Evolutionary conservation across 139 green algal genomes (phyloP).

Genomic region (Volvox africanus): DNA sequence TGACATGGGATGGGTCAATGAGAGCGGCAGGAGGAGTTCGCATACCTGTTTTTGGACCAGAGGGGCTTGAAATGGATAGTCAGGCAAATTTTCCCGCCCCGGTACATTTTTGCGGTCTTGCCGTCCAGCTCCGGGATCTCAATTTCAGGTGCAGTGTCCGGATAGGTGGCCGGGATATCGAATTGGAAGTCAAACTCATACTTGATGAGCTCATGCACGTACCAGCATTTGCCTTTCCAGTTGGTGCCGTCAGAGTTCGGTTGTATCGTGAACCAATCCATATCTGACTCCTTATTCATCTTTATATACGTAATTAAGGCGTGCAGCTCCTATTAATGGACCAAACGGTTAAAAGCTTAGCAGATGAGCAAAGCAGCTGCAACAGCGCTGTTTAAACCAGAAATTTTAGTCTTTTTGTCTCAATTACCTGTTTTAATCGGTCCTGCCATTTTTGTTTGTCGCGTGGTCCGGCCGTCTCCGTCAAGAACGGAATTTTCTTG

Average conservation of each 20-base stretch:
- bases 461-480: conserved; percentile 70
- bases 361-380: not conserved
- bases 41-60: conserved; percentile 90
- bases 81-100: conserved; percentile 96
- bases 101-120: conserved; percentile 98
- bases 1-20: no score
- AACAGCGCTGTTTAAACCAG: not conserved
- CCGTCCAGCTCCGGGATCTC: conserved; percentile 96
- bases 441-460: conserved; percentile 72
- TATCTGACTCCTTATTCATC: conserved; percentile 94
- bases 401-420: not conserved
- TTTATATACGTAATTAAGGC: conserved; percentile 97
- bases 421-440: conserved; percentile 65
- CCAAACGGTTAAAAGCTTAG: no score
- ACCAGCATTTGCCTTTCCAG: conserved; percentile 93
- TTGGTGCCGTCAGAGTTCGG: conserved; percentile 85
- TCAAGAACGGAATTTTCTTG: conserved; percentile 94
- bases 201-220: conserved; percentile 94
- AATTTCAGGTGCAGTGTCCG: conserved; percentile 91
- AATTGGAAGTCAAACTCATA: conserved; percentile 99
- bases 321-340: conserved; percentile 80
- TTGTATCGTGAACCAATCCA: conserved; percentile 97
- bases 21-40: no score
- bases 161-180: conserved; percentile 96
- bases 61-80: conserved; percentile 99